A percentile compares a stretch with the other conserved stretches of the same genome.
phyloP scores from a whole-genome alignment of 2,329 filamentous ascomycete genomes.

The Fusarium pininemorale region DNA sequence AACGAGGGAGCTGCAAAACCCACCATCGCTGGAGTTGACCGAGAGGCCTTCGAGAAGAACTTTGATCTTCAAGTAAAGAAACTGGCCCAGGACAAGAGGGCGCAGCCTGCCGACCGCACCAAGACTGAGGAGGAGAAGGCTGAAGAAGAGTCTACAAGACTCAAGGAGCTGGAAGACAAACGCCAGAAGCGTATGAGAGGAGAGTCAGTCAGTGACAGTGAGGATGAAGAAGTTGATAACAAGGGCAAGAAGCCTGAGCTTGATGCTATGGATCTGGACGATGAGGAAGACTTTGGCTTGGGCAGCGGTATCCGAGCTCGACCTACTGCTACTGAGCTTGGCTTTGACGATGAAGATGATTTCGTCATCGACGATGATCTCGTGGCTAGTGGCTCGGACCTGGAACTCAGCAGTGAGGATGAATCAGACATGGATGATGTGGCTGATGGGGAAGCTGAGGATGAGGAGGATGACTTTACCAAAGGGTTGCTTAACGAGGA shows the following conservation, averaged over 20 bases:
- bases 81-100: conserved; percentile 83
- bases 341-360: conserved; percentile 92
- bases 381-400: conserved; percentile 80
- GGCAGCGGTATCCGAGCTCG: conserved; percentile 66
- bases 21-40: conserved; percentile 64
- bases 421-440: conserved; percentile 59
- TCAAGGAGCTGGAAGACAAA: conserved; percentile 85
- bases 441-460: conserved; percentile 52
- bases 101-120: conserved; percentile 84
- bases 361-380: conserved; percentile 91
- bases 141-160: conserved; percentile 77
- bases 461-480: conserved; percentile 69
- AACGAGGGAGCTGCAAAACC: conserved; percentile 36
- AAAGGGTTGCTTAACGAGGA: conserved; percentile 71
- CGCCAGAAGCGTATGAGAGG: conserved; percentile 88
- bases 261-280: conserved; percentile 49
- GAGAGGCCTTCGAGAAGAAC: conserved; percentile 78
- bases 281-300: conserved; percentile 67
- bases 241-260: conserved; percentile 50
- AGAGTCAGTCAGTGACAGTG: conserved; percentile 74
- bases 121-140: conserved; percentile 91
- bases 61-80: conserved; percentile 88
- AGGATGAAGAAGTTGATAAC: conserved; percentile 60
- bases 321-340: conserved; percentile 69
- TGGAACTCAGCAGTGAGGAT: conserved; percentile 66